Evolutionary conservation across 2,329 filamentous ascomycete species (phyloP).

Genomic region (Diplodia scrobiculata): DNA sequence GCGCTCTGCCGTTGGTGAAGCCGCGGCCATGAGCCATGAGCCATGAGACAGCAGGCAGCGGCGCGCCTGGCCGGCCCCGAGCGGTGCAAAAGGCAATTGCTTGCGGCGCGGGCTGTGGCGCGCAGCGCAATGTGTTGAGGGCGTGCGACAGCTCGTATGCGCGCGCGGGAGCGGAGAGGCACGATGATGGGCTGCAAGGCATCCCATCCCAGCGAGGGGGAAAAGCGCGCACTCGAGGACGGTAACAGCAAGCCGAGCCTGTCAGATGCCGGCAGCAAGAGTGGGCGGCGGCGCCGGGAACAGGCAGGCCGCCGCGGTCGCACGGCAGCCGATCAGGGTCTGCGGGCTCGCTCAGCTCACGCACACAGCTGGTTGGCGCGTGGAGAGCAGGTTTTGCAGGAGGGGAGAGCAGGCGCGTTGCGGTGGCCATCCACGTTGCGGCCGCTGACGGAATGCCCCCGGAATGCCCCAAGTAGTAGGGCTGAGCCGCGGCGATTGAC

Average conservation of each 20-base stretch:
- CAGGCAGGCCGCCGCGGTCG: constrained; percentile 5
- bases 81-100: neutral
- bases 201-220: constrained; percentile 24
- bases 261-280: constrained; percentile 10
- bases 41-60: neutral
- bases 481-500: constrained; percentile 15
- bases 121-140: neutral
- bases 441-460: constrained; percentile 13
- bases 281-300: constrained; percentile 7
- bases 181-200: constrained; percentile 15
- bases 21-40: neutral
- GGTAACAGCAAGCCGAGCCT: constrained; percentile 13
- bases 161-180: neutral
- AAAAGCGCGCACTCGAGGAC: constrained; percentile 21
- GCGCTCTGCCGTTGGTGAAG: constrained; percentile 3
- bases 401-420: neutral
- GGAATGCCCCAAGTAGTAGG: constrained; percentile 11
- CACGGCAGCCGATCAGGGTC: constrained; percentile 27
- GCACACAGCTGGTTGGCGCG: neutral
- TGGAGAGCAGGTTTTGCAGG: neutral
- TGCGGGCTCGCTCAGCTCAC: neutral
- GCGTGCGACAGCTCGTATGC: constrained; percentile 17
- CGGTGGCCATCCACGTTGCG: constrained; percentile 22
- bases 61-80: neutral
- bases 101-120: no score